Percentiles rank a stretch among this genome's conserved stretches.
These are phyloP conservation scores for Diaporthe australafricana DNA, from an alignment of 2,329 filamentous ascomycete species.

Conservation along the genomic window DNA sequence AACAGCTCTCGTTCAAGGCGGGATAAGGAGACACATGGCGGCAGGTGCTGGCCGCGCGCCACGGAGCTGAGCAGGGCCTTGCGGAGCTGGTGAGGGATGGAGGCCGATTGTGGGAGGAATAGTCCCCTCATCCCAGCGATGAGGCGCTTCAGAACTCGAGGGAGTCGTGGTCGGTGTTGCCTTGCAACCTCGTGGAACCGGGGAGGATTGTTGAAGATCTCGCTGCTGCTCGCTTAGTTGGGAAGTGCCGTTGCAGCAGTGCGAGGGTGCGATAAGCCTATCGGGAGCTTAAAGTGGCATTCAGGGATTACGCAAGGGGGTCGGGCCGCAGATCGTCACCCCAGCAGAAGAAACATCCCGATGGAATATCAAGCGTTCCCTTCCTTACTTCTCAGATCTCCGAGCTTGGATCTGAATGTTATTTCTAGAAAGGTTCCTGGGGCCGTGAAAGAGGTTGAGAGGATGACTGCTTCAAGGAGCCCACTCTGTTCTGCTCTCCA, in stretches of 20 bases:
- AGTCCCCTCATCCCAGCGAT: conserved; percentile 59
- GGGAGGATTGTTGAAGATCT: conserved; percentile 12
- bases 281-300: conserved; percentile 25
- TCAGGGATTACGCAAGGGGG: conserved; percentile 6
- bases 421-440: not conserved
- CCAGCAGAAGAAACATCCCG: conserved; percentile 8
- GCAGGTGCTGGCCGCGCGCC: not conserved
- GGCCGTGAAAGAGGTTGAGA: not conserved
- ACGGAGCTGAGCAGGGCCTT: conserved; percentile 38
- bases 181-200: not conserved
- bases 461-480: not conserved
- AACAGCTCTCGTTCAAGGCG: conserved; percentile 37
- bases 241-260: conserved; percentile 8
- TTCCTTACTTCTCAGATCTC: not conserved
- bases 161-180: not conserved
- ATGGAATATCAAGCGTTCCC: not conserved
- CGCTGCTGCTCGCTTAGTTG: conserved; percentile 19
- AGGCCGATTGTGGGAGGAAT: conserved; percentile 50
- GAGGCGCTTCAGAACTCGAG: conserved; percentile 40
- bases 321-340: conserved; percentile 24
- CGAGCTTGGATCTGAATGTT: not conserved
- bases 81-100: conserved; percentile 39
- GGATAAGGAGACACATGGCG: conserved; percentile 40
- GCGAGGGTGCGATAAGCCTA: conserved; percentile 31
- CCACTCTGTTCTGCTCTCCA: not conserved